phyloP scores from a whole-genome alignment of 2,329 filamentous ascomycete species.

The Capronia americana region DNA sequence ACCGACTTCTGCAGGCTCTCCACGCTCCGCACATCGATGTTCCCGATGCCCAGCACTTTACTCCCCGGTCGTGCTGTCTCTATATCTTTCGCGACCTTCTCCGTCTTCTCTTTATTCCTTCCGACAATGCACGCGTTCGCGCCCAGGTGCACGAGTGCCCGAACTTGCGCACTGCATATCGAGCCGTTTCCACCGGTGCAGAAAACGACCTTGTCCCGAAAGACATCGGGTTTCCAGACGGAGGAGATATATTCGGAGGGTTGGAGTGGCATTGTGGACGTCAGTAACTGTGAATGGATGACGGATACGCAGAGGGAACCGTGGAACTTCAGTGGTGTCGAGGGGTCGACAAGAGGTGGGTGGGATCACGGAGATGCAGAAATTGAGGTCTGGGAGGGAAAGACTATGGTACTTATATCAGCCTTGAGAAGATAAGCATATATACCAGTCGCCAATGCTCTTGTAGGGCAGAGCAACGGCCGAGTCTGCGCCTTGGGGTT shows the following conservation, averaged over 20 bases:
- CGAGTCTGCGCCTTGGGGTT: neutral
- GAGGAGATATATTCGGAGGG: constrained; percentile 78
- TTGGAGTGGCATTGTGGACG: constrained; percentile 67
- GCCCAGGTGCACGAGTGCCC: constrained; percentile 87
- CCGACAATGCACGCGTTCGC: constrained; percentile 95
- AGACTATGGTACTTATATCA: neutral
- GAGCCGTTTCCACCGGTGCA: constrained; percentile 93
- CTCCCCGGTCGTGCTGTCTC: constrained; percentile 77
- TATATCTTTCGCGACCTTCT: constrained; percentile 79
- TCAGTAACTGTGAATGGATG: neutral
- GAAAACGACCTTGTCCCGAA: constrained; percentile 88
- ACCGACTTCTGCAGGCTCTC: constrained; percentile 74
- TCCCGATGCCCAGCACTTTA: constrained; percentile 85
- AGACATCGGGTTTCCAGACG: constrained; percentile 86
- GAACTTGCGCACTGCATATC: constrained; percentile 93
- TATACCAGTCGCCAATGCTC: neutral
- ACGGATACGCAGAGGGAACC: neutral
- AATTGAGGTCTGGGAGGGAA: neutral
- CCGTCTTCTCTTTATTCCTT: constrained; percentile 86
- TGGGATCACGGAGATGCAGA: neutral
- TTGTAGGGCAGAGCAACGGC: constrained; percentile 10
- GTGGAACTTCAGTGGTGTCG: neutral
- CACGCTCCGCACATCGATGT: constrained; percentile 73
- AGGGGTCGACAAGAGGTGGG: neutral
- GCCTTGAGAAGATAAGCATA: neutral